Evolutionary conservation across 441 rosid genomes (phyloP).

Genomic region (Populus hybrid): DNA sequence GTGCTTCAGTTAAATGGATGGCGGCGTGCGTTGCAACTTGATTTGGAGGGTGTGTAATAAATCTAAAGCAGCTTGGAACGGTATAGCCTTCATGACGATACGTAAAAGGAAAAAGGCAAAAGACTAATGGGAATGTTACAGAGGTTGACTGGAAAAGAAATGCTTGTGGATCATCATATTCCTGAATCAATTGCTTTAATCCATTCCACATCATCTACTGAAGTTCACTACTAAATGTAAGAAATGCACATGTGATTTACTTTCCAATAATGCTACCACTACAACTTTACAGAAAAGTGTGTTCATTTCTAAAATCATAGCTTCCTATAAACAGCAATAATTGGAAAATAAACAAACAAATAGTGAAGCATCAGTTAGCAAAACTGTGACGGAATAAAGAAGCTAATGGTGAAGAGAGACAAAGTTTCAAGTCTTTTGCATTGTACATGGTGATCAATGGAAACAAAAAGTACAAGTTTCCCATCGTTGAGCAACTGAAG

Average conservation of each 20-base stretch:
- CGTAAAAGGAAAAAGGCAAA: not conserved
- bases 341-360: slow-evolving; percentile 19
- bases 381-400: slow-evolving; percentile 36
- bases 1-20: not conserved
- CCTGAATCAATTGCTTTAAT: not conserved
- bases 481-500: slow-evolving; percentile 1
- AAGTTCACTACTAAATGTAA: not conserved
- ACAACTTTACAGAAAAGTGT: slow-evolving; percentile 35
- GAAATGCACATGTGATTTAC: slow-evolving; percentile 5
- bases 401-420: slow-evolving; percentile 33
- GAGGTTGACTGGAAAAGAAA: not conserved
- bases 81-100: not conserved
- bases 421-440: slow-evolving; percentile 20
- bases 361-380: slow-evolving; percentile 33
- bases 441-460: slow-evolving; percentile 9
- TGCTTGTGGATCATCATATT: not conserved
- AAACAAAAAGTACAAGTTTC: not conserved
- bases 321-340: slow-evolving; percentile 28
- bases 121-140: not conserved
- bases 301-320: slow-evolving; percentile 10
- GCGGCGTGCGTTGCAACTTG: not conserved
- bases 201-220: not conserved
- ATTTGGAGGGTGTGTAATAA: not conserved
- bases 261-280: slow-evolving; percentile 3
- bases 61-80: not conserved